Conservation (phyloP, 139 green algal species). For the Chlamydomonas sp. region DNA sequence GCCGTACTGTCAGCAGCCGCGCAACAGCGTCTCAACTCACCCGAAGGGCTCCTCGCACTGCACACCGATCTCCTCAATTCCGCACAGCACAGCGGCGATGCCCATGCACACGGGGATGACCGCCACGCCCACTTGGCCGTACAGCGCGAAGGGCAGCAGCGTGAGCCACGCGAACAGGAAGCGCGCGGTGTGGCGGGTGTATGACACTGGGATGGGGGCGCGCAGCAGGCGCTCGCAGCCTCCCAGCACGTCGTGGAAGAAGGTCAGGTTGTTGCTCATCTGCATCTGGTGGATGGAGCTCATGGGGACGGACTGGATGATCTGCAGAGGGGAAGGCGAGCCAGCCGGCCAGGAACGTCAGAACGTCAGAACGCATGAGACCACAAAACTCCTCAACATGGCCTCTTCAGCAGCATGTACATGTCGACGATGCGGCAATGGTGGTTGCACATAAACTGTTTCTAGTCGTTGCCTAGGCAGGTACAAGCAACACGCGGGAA, state of each 20-base stretch:
- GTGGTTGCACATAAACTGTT: no score
- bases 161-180: conserved; percentile 81
- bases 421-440: no score
- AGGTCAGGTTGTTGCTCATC: conserved; percentile 72
- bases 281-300: conserved; percentile 43
- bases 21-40: background rate
- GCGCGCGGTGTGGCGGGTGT: conserved; percentile 79
- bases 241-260: conserved; percentile 77
- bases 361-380: no score
- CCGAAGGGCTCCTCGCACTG: conserved; percentile 68
- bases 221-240: conserved; percentile 78
- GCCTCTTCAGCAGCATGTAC: no score
- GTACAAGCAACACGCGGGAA: no score
- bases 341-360: background rate
- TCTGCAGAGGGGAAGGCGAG: background rate
- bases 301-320: conserved; percentile 47
- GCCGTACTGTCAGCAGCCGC: background rate
- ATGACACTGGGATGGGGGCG: conserved; percentile 74
- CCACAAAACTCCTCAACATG: no score
- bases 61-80: conserved; percentile 90
- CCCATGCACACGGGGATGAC: conserved; percentile 60
- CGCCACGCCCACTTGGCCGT: conserved; percentile 62
- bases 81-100: conserved; percentile 80
- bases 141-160: conserved; percentile 80
- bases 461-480: no score